Percentiles rank a stretch among this genome's conserved stretches.
phyloP scores from a whole-genome alignment of 2,329 filamentous ascomycete species.

The Diaporthe longicolla region DNA sequence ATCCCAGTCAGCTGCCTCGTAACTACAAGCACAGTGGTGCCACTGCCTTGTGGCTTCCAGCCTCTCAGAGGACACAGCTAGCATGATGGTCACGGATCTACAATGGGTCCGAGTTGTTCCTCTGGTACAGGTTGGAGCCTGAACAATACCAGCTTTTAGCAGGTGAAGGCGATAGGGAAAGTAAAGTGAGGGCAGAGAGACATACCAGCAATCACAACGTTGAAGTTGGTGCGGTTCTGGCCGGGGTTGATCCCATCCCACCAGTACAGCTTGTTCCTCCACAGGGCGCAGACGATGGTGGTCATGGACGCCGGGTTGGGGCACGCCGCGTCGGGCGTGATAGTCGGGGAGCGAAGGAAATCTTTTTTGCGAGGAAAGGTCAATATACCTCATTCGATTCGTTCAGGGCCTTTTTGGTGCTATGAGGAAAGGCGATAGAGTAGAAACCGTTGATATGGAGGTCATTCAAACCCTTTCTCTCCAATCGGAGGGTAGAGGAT shows the following conservation, averaged over 20 bases:
- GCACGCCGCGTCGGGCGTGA: background rate
- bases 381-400: too few relatives aligned
- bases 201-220: constrained; percentile 25
- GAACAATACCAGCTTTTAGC: background rate
- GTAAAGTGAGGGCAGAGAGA: too few relatives aligned
- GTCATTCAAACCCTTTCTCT: too few relatives aligned
- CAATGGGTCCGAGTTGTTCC: background rate
- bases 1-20: background rate
- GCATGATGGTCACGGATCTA: background rate
- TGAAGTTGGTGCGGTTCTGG: constrained; percentile 2
- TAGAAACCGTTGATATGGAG: too few relatives aligned
- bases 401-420: too few relatives aligned
- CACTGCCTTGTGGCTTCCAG: background rate
- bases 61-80: background rate
- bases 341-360: background rate
- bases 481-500: too few relatives aligned
- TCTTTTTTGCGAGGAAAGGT: background rate
- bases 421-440: too few relatives aligned
- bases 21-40: background rate
- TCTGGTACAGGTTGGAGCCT: constrained; percentile 28
- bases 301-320: constrained; percentile 13
- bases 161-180: too few relatives aligned
- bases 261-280: constrained; percentile 19
- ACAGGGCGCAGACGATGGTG: constrained; percentile 26
- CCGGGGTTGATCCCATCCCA: constrained; percentile 8